These are phyloP conservation scores for Amyloporia xantha DNA, from an alignment of 768 basidiomycete species.

Conservation along the genomic window DNA sequence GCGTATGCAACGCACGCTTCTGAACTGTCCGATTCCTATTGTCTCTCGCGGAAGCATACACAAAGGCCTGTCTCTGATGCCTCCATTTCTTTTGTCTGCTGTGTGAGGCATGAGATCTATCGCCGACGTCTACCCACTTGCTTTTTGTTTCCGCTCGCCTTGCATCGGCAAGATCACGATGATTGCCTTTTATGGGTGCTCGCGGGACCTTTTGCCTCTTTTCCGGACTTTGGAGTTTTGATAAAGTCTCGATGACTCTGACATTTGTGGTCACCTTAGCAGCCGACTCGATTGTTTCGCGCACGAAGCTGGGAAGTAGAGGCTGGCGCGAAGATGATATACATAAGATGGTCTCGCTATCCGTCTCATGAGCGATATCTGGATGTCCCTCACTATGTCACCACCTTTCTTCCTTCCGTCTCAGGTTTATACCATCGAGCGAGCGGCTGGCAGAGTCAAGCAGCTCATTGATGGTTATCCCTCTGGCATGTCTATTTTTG, in stretches of 20 bases:
- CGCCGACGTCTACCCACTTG: neutral
- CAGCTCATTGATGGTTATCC: neutral
- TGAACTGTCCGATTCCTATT: too few species aligned
- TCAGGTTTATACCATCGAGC: constrained; percentile 1
- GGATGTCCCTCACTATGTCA: neutral
- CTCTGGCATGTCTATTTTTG: neutral
- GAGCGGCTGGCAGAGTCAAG: neutral
- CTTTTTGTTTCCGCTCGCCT: neutral
- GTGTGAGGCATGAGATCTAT: neutral
- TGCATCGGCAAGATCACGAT: neutral
- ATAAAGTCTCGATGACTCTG: neutral
- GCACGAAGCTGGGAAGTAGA: neutral
- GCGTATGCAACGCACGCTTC: too few species aligned
- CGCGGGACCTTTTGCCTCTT: neutral
- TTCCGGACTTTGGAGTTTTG: neutral
- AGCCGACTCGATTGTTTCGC: neutral
- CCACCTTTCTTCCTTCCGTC: neutral
- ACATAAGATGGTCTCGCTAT: neutral
- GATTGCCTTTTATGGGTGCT: neutral
- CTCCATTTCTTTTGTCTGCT: neutral
- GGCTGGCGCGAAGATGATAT: neutral
- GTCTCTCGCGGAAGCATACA: too few species aligned
- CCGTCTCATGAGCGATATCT: neutral
- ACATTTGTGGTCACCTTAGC: neutral
- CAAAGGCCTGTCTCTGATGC: neutral